Percentiles rank a stretch among this genome's conserved stretches.
Evolutionary conservation across 768 basidiomycete genomes (phyloP).

Genomic region (Xerocomus brunneocitrinus): DNA sequence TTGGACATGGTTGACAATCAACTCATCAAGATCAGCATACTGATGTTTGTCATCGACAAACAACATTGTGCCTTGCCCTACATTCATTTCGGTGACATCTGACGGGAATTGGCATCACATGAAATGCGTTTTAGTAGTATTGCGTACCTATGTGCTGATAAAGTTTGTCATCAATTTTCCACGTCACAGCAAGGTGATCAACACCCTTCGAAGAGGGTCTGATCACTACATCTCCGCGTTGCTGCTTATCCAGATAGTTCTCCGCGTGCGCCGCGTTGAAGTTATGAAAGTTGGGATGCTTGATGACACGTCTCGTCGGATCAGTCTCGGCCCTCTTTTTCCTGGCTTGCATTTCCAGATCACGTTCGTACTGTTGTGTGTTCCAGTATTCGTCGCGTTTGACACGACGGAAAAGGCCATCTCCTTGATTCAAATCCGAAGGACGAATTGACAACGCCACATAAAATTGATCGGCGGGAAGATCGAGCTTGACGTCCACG

Average conservation of each 20-base stretch:
- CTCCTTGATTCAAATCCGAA: slow-evolving; percentile 56
- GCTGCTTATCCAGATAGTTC: slow-evolving; percentile 80
- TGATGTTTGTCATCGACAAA: slow-evolving; percentile 73
- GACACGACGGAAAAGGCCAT: slow-evolving; percentile 57
- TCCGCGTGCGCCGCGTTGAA: slow-evolving; percentile 90
- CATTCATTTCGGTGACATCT: slow-evolving; percentile 83
- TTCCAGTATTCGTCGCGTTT: slow-evolving; percentile 64
- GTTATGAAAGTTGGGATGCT: slow-evolving; percentile 98
- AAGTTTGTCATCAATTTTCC: slow-evolving; percentile 96
- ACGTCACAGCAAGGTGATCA: slow-evolving; percentile 94
- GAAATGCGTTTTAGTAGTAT: background rate
- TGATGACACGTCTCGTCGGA: slow-evolving; percentile 78
- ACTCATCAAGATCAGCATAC: slow-evolving; percentile 92
- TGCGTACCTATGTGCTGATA: slow-evolving; percentile 92
- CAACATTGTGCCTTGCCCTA: slow-evolving; percentile 64
- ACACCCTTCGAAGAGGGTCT: slow-evolving; percentile 92
- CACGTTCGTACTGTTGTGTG: slow-evolving; percentile 55
- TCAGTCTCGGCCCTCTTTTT: slow-evolving; percentile 85
- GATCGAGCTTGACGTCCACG: slow-evolving; percentile 61
- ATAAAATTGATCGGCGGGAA: slow-evolving; percentile 56
- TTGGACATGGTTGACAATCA: slow-evolving; percentile 95
- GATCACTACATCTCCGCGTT: slow-evolving; percentile 94
- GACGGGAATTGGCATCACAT: slow-evolving; percentile 5
- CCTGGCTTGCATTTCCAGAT: slow-evolving; percentile 66
- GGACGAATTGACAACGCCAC: slow-evolving; percentile 74